Evolutionary conservation across 225 moss, liverwort and hornwort species (phyloP).

Genomic region (Bryum argenteum): DNA sequence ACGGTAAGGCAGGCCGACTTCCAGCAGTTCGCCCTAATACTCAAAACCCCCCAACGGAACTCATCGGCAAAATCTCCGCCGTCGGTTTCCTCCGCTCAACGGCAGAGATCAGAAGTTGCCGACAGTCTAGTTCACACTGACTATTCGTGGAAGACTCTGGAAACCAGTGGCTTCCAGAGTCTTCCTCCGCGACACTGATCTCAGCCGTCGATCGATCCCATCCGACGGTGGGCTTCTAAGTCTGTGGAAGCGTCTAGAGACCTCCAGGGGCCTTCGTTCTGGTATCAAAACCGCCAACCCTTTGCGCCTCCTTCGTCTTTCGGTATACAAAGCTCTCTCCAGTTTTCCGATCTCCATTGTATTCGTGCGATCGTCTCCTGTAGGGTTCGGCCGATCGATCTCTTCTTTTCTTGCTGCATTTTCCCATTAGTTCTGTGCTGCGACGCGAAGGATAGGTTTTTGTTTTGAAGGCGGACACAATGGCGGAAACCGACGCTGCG

Average conservation of each 20-base stretch:
- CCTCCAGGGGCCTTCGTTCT: conserved; percentile 25
- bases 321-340: conserved; percentile 1
- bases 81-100: background rate
- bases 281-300: conserved; percentile 57
- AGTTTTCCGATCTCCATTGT: background rate
- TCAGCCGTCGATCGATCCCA: conserved; percentile 9
- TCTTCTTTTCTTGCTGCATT: too few relatives aligned
- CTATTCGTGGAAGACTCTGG: conserved; percentile 34
- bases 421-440: background rate
- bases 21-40: conserved; percentile 30
- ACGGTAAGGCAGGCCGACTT: conserved; percentile 6
- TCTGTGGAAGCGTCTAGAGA: conserved; percentile 42
- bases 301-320: conserved; percentile 22
- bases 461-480: background rate
- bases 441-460: conserved; percentile 6
- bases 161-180: conserved; percentile 40
- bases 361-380: conserved; percentile 5
- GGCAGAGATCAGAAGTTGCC: conserved; percentile 11
- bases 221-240: conserved; percentile 29
- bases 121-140: conserved; percentile 1
- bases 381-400: conserved; percentile 29
- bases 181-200: background rate
- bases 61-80: background rate
- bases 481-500: conserved; percentile 38
- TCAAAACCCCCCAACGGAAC: conserved; percentile 25